Base-by-base conservation (phyloP, 2,329 filamentous ascomycete genomes). In the Lecanoromycetidae sp. region DNA sequence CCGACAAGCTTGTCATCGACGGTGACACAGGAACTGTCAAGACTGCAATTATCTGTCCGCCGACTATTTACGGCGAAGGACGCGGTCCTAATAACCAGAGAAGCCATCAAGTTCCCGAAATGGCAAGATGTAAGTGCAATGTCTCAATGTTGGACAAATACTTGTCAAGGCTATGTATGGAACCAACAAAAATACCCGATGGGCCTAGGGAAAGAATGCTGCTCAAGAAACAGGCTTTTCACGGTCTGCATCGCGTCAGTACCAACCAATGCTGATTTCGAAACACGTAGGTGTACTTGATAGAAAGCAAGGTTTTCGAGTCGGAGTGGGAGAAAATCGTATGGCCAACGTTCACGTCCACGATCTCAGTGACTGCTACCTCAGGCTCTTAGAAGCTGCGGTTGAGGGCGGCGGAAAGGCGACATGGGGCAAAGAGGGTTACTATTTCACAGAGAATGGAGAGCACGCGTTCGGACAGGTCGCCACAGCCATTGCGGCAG, bases 371-470 rank as follows among this genome's bases (percentile, higher is more conserved):
- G 58, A 65, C 27, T 52, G 64, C 4, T 68, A 60, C 51, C 52
- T 62, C 9, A 56, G 55, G 1, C 52, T 67, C 49, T 63, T 61
- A 4, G 63, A 66, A 30, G 64, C 63, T 3, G 66, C 66, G 5
- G 58, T 60, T 4, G 56, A 51, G n/a, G 62, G 61, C 8, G 65
- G 63, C 22, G 63, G 62, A 17, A 61, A 63, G 29, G 64, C 63
- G 19, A 64, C 62, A 4, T 68, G 64, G 65, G 61, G 60, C 19
- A 57, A 62, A 19, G 62, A 70, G 58, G 68, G 70, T 1, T 73
- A 74, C 52, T 72, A 73, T 50, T 66, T 74, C 34, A 65, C 68
- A 1, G 60, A 68, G 49, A 67, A 65, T 50, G 65, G 65, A 0
- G 50, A 61, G 19, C 66, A 66, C 50, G 58, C 61, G 19, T 67